Evolutionary conservation across 148 eudicot species (phyloP).

Genomic region (Bassia scoparia): DNA sequence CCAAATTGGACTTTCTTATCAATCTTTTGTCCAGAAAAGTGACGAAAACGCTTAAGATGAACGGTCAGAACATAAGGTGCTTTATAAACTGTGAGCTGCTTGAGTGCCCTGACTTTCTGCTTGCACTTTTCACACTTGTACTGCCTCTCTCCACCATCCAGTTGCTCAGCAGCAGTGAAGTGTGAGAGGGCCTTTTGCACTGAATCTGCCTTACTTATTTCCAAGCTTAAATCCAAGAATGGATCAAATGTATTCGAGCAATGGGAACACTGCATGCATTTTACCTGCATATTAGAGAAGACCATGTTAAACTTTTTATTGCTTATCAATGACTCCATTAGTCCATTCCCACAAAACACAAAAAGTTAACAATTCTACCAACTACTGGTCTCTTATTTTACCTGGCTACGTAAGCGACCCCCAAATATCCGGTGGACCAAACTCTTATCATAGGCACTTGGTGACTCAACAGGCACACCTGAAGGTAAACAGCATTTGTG

Average conservation of each 20-base stretch:
- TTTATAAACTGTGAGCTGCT: conserved; percentile 74
- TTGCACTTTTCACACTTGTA: conserved; percentile 87
- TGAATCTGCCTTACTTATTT: conserved; percentile 74
- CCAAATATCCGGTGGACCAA: conserved; percentile 95
- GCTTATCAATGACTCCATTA: no score
- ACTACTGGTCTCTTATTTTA: conserved; percentile 14
- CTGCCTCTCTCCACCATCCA: conserved; percentile 86
- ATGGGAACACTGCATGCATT: conserved; percentile 79
- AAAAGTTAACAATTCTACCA: neutral
- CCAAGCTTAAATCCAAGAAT: conserved; percentile 88
- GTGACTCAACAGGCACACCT: conserved; percentile 85
- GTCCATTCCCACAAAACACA: neutral
- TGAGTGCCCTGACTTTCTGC: conserved; percentile 84
- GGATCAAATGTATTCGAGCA: conserved; percentile 89
- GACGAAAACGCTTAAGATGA: conserved; percentile 86
- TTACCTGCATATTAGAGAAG: conserved; percentile 51
- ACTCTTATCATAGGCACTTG: conserved; percentile 86
- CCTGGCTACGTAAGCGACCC: conserved; percentile 89
- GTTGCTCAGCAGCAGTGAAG: conserved; percentile 74
- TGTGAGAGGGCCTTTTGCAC: conserved; percentile 62
- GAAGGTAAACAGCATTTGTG: conserved; percentile 89
- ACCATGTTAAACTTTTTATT: neutral
- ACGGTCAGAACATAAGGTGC: conserved; percentile 80
- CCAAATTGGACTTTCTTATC: conserved; percentile 69
- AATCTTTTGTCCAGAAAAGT: conserved; percentile 69